Percentiles rank a stretch among this genome's conserved stretches.
phyloP scores from a whole-genome alignment of 805 yeast genomes.

The Schizosaccharomyces lindneri region DNA sequence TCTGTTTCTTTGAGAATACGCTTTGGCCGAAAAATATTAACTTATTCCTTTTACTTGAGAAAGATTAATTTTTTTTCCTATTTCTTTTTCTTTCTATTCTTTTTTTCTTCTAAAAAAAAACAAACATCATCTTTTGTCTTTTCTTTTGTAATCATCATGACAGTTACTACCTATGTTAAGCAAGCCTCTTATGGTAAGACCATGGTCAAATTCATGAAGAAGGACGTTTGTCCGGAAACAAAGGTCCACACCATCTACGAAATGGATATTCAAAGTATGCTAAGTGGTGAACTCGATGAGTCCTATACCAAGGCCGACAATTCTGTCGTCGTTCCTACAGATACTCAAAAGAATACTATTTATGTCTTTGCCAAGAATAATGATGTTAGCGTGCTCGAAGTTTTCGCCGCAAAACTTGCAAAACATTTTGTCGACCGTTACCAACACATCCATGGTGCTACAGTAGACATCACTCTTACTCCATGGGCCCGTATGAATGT shows the following conservation, averaged over 20 bases:
- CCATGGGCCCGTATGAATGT: constrained; percentile 61
- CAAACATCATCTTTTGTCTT: not conserved
- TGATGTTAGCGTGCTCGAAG: constrained; percentile 65
- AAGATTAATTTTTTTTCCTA: no score
- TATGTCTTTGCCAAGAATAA: constrained; percentile 63
- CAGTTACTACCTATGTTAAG: not conserved
- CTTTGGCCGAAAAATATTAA: no score
- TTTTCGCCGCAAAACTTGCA: constrained; percentile 65
- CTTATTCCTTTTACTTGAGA: no score
- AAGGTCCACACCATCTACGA: constrained; percentile 50
- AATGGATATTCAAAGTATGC: constrained; percentile 51
- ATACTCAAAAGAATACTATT: constrained; percentile 53
- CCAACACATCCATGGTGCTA: constrained; percentile 48
- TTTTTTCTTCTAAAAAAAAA: not conserved
- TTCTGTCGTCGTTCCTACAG: constrained; percentile 66
- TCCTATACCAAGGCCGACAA: constrained; percentile 80
- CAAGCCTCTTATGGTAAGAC: constrained; percentile 47
- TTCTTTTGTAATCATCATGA: not conserved
- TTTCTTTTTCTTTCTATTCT: no score
- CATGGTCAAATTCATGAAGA: constrained; percentile 75
- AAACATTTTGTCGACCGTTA: constrained; percentile 60
- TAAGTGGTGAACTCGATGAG: constrained; percentile 54
- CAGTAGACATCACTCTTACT: constrained; percentile 41
- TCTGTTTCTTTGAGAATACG: no score
- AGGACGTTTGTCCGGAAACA: constrained; percentile 39